Evolutionary conservation across 176 grass and related monocot species (phyloP), one percentile per base, ranked within the genome.

Genomic region (Tillandsia leiboldiana): DNA sequence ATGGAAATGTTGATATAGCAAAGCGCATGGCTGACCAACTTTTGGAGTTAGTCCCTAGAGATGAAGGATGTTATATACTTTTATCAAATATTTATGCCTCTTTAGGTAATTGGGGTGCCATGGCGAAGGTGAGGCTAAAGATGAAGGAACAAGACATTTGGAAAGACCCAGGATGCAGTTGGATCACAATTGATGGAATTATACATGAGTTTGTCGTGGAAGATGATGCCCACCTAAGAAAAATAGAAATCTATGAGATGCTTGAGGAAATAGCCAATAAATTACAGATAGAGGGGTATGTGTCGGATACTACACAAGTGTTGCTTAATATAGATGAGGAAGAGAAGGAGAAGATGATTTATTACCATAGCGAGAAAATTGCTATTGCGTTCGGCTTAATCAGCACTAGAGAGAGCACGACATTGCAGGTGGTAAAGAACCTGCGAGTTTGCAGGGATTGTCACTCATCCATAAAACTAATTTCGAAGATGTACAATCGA

Each of bases 91-190:
- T 65, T 26, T 75, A 27, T 66, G 73, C 61, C 14, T 75, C 73
- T 20, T 65, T 51, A 53, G 61, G 63, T 20, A 62, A 75, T 11
- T 75, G 61, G 73, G 11, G 18, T 33, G 64, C 18, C 33, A 50
- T 65, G 15, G 49, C 73, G 0, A 26, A 75, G 26, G 12, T 75
- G 63, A 65, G 73, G 33, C 23, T 75, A 26, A 66, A 29, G 49
- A 75, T 75, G 73, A 65, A 66, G 48, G 62, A 75, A 66, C 5
- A 52, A 62, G 73, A 75, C 49, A 53, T 75, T 52, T 53, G 48
- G 73, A 75, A 75, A 75, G 73, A 75, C 66, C 62, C 73, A 28
- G 73, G 73, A 33, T 75, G 73, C 12, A 75, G 63, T 65, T 75
- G 73, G 73, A 65, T 75, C 64, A 75, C 73, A 12, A 12, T 75